A percentile compares a stretch with the other conserved stretches of the same genome.
Conservation (phyloP, 1,284 basidiomycete species). For the Schizopora paradoxa region DNA sequence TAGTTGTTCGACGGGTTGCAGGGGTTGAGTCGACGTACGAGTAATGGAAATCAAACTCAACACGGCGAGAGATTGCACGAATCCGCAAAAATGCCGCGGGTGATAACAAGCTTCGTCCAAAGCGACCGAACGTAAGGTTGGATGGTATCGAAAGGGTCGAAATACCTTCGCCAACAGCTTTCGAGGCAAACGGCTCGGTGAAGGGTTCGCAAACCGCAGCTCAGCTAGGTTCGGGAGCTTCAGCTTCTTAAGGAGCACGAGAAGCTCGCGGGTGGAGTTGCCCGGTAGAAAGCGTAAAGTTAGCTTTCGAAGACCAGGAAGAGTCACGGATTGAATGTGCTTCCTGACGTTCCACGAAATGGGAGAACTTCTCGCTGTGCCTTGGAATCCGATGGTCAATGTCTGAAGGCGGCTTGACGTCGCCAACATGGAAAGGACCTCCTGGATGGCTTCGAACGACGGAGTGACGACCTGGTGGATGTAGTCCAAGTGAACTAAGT, state of each 20-base stretch:
- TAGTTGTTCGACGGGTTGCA: no score
- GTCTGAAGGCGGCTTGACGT: background rate
- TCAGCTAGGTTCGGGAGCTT: conserved; percentile 2
- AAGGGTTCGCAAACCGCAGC: conserved; percentile 1
- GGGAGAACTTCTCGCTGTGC: background rate
- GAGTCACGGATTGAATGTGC: background rate
- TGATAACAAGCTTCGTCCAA: no score
- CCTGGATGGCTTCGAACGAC: conserved; percentile 19
- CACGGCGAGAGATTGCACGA: no score
- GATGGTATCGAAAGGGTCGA: conserved; percentile 7
- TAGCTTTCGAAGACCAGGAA: conserved; percentile 1
- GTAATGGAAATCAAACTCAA: no score
- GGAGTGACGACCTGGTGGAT: conserved; percentile 33
- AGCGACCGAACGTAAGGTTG: no score
- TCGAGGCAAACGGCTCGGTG: conserved; percentile 1
- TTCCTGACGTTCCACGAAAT: conserved; percentile 2
- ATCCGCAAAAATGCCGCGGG: no score
- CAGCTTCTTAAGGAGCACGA: conserved; percentile 6
- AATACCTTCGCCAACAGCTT: conserved; percentile 6
- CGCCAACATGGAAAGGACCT: conserved; percentile 13
- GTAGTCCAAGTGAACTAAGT: conserved; percentile 56
- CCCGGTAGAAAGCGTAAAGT: conserved; percentile 1
- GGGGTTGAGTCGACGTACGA: no score
- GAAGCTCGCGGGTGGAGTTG: conserved; percentile 5
- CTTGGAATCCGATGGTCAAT: conserved; percentile 3